These are phyloP conservation scores for Drosera spatulata DNA, from an alignment of 179 eudicot genomes.

Conservation along the genomic window DNA sequence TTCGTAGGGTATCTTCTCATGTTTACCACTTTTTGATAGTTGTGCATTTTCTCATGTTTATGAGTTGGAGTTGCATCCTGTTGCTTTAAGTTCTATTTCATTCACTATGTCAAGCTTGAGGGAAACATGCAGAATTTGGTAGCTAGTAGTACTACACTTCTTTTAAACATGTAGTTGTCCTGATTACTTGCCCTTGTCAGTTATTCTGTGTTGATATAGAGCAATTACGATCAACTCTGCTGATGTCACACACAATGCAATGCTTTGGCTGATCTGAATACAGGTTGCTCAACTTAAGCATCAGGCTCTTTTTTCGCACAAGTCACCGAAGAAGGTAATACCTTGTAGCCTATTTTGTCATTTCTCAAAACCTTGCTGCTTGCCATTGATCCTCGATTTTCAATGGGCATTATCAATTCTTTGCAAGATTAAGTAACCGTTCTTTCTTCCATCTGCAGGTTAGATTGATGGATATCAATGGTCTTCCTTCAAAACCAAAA, in stretches of 20 bases:
- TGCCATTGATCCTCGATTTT: too few species aligned
- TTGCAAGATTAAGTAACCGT: slow-evolving; percentile 1
- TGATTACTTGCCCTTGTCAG: too few species aligned
- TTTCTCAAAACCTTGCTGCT: too few species aligned
- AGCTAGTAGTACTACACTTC: too few species aligned
- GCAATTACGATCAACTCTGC: background rate
- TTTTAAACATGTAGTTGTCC: too few species aligned
- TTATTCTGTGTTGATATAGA: too few species aligned
- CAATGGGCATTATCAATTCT: background rate
- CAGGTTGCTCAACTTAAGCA: slow-evolving; percentile 79
- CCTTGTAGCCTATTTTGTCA: background rate
- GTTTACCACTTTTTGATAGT: background rate
- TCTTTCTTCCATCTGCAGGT: slow-evolving; percentile 15
- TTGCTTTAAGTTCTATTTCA: background rate
- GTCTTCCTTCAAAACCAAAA: slow-evolving; percentile 22
- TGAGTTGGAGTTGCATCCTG: background rate
- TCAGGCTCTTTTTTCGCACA: slow-evolving; percentile 47
- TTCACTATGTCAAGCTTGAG: too few species aligned
- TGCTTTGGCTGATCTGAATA: slow-evolving; percentile 2
- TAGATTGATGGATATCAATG: slow-evolving; percentile 16
- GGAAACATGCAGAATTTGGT: too few species aligned
- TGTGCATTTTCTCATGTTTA: background rate
- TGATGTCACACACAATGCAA: background rate
- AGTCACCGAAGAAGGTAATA: slow-evolving; percentile 44
- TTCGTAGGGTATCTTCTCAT: slow-evolving; percentile 19